These are phyloP conservation scores for Capsicum rhomboideum DNA, from an alignment of 257 asterid species.

Conservation along the genomic window DNA sequence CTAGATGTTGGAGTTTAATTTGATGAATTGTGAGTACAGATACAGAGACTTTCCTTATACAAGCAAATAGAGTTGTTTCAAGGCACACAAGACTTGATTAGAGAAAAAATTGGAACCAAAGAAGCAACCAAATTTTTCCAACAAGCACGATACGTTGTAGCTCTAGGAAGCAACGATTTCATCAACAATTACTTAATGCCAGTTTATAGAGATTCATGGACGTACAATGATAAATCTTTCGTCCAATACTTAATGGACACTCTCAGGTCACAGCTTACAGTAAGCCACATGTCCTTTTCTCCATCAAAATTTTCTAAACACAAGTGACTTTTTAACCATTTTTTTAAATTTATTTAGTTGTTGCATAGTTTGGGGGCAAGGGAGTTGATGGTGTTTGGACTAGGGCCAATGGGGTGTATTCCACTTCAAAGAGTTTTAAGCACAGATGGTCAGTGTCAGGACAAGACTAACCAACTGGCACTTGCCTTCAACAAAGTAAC, in stretches of 20 bases:
- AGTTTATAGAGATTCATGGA: slow-evolving; percentile 64
- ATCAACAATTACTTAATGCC: slow-evolving; percentile 95
- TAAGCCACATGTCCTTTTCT: slow-evolving; percentile 9
- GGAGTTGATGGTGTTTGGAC: slow-evolving; percentile 67
- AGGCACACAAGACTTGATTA: slow-evolving; percentile 59
- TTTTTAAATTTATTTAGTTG: slow-evolving; percentile 20
- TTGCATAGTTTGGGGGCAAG: slow-evolving; percentile 70
- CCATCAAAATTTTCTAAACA: background rate
- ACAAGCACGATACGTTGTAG: slow-evolving; percentile 63
- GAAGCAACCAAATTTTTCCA: slow-evolving; percentile 53
- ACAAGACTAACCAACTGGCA: slow-evolving; percentile 63
- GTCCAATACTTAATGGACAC: slow-evolving; percentile 54
- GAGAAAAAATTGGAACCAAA: slow-evolving; percentile 35
- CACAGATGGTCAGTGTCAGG: slow-evolving; percentile 59
- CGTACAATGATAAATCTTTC: slow-evolving; percentile 48
- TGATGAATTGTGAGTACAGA: slow-evolving; percentile 20
- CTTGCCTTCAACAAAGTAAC: slow-evolving; percentile 49
- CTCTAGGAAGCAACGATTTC: slow-evolving; percentile 87
- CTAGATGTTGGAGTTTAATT: background rate
- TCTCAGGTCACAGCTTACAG: slow-evolving; percentile 48
- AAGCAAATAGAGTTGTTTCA: slow-evolving; percentile 76
- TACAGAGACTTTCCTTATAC: slow-evolving; percentile 57
- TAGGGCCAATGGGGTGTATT: slow-evolving; percentile 96
- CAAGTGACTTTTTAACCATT: background rate
- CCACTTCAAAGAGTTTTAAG: slow-evolving; percentile 85